Evolutionary conservation across 2,329 filamentous ascomycete species (phyloP), one percentile per base, ranked within the genome.

Genomic region (Aspergillus eucalypticola): DNA sequence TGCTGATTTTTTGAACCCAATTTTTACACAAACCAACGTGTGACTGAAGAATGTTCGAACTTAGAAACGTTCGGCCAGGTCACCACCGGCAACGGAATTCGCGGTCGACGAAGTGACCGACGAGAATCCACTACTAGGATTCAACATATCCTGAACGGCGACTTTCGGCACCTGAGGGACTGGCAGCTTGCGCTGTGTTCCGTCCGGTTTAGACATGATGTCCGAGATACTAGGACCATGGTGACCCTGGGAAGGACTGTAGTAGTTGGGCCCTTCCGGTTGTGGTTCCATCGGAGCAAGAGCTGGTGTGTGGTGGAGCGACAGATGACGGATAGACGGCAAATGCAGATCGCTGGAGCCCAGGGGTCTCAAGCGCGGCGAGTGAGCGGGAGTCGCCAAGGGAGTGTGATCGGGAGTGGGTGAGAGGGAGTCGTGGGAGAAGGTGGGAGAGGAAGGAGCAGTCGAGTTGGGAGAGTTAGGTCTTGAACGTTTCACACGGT

Each of bases 381-480:
- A 97, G 77, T 98, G 95, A 46, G 93, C 94, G 4, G 94, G 94
- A 5, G 94, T 99, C 27, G 93, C 94, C 58, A 98, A 87, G n/a
- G 94, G 94, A n/a, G 95, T 98, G 81, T 97, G 93, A 72, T 98
- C 94, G 10, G 94, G 95, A 1, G 94, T 99, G 4, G 94, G 95
- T 8, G 94, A 98, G 50, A 94, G 85, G 10, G 94, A 97, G 77
- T 96, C 92, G 78, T 97, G 92, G 2, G 94, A 97, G 76, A 97
- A 96, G 3, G 93, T 97, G 25, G 94, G 94, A 32, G 94, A 98
- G 25, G 94, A 96, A 19, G 95, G 95, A 51, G 94, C 94, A 2
- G 94, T 98, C 8, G 93, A 97, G 78, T 96, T 92, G 56, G 94
- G 95, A 38, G 94, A 97, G 75, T 93, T 95, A 46, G 95, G 94